Conservation (phyloP, 2,329 filamentous ascomycete genomes). For the Aspergillus amoenus region DNA sequence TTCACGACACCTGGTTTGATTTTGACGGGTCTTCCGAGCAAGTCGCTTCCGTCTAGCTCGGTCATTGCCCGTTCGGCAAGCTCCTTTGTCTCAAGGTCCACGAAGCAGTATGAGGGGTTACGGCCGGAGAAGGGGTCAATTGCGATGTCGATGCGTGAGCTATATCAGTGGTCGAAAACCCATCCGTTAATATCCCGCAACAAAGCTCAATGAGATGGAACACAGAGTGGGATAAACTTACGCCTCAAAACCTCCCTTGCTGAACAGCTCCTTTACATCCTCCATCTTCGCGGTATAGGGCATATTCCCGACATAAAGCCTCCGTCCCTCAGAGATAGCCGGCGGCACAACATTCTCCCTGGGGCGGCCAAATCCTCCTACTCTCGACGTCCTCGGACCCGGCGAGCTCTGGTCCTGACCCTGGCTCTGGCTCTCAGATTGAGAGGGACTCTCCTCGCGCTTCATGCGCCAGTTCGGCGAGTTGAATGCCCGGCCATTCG, state of each 20-base stretch:
- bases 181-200: background rate
- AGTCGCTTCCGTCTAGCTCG: slow-evolving; percentile 54
- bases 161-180: slow-evolving; percentile 20
- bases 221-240: slow-evolving; percentile 20
- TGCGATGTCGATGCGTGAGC: slow-evolving; percentile 65
- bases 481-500: slow-evolving; percentile 39
- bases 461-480: slow-evolving; percentile 45
- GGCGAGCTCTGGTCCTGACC: slow-evolving; percentile 29
- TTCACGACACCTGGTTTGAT: slow-evolving; percentile 66
- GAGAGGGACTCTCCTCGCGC: slow-evolving; percentile 34
- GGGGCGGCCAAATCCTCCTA: slow-evolving; percentile 30
- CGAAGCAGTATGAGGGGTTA: slow-evolving; percentile 74
- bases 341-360: slow-evolving; percentile 30
- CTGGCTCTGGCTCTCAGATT: slow-evolving; percentile 25
- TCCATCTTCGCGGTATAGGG: slow-evolving; percentile 54
- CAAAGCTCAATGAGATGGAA: background rate
- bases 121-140: slow-evolving; percentile 66
- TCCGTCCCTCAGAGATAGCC: slow-evolving; percentile 42
- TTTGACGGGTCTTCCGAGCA: slow-evolving; percentile 61
- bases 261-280: slow-evolving; percentile 52
- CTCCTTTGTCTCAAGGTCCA: slow-evolving; percentile 61
- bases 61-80: slow-evolving; percentile 59
- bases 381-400: slow-evolving; percentile 13
- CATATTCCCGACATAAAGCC: slow-evolving; percentile 57
- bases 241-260: slow-evolving; percentile 38